Evolutionary conservation across 1,284 basidiomycete species (phyloP), one percentile per base, ranked within the genome.

Genomic region (Ustilago hordei): DNA sequence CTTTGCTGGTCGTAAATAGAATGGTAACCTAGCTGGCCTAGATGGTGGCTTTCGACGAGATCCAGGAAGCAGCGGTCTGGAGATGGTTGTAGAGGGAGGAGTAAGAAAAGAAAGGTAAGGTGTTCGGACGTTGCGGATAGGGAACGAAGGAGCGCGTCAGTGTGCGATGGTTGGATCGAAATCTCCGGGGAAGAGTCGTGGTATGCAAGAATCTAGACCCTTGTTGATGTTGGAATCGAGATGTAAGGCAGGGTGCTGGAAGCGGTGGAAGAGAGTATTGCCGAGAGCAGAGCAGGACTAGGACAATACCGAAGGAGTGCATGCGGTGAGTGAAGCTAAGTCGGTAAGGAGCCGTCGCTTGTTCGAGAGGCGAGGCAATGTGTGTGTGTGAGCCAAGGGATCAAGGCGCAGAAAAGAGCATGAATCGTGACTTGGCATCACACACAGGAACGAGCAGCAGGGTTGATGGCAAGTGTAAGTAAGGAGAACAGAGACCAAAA

Each of bases 401-500:
- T 2, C 36, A 50, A 34, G 35, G 8, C 35, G 8, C n/a, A 38
- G 35, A 8, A n/a, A 34, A 45, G n/a, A n/a, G 41, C 55, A 57
- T 57, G 55, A 57, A 56, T 32, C 17, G 11, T 5, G 45, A 19
- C 45, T 48, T 41, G 23, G 23, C 48, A 50, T 12, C 48, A 50
- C 56, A 48, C 28, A 58, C n/a, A 58, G 56, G 56, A 47, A 47
- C 35, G 41, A 31, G 11, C 38, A 41, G 55, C 28, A 31, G 32
- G 28, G 28, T 36, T 38, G n/a, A 32, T 34, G 7, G 6, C 2
- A 41, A 41, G 7, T 48, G 8, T 8, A 53, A 53, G 34, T 35
- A 28, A 53, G 50, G 23, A 32, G 23, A 15, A 53, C 5, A 45
- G 38, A 15, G 36, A 41, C 39, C 2, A 6, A 41, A 41, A 31